Evolutionary conservation across 2,329 filamentous ascomycete species (phyloP).

Genomic region (Ceratocystis destructans): DNA sequence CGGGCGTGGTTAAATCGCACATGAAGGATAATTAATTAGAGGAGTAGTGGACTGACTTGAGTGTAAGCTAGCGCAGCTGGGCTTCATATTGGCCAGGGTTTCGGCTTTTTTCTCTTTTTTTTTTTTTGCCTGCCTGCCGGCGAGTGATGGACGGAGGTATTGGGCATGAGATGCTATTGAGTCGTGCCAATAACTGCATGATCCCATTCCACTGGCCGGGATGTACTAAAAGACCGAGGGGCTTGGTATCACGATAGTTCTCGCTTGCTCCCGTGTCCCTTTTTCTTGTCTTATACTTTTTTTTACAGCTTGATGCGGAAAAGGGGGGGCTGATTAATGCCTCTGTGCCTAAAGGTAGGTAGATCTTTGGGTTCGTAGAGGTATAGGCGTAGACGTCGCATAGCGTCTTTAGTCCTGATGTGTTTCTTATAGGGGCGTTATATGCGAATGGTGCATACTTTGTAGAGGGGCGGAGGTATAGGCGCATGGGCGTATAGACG

Average conservation of each 20-base stretch:
- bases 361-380: neutral
- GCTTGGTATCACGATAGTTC: neutral
- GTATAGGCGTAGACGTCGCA: neutral
- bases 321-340: neutral
- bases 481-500: neutral
- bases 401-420: neutral
- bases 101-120: no score
- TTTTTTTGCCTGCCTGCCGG: neutral
- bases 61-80: no score
- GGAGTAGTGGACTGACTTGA: no score
- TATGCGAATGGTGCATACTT: no score
- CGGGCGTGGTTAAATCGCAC: no score
- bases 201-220: neutral
- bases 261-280: neutral
- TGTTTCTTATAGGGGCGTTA: no score
- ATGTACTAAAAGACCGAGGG: neutral
- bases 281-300: neutral
- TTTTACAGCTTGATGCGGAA: neutral
- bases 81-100: no score
- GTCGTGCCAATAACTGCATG: neutral
- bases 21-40: no score
- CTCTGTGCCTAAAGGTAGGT: neutral
- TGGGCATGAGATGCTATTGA: neutral
- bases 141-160: neutral
- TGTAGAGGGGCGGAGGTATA: no score